phyloP scores from a whole-genome alignment of 202 grass and related monocot genomes.

The Dendrocalamus latiflorus region DNA sequence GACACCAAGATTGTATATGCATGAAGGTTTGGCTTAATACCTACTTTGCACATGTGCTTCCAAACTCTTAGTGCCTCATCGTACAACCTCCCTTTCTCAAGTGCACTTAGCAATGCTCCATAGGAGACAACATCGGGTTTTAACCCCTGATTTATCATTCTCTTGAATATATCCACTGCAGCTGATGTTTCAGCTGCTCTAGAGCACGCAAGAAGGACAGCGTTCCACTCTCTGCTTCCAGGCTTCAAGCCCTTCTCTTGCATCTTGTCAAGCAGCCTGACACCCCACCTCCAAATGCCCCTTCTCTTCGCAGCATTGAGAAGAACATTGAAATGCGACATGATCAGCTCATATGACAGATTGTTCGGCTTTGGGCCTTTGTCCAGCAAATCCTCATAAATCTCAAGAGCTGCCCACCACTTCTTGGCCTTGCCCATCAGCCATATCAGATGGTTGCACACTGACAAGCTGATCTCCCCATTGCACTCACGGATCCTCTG shows the following conservation, averaged over 20 bases:
- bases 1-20: conserved; percentile 79
- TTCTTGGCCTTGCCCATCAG: conserved; percentile 87
- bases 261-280: conserved; percentile 81
- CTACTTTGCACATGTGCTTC: conserved; percentile 79
- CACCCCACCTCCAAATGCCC: conserved; percentile 68
- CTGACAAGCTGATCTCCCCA: conserved; percentile 50
- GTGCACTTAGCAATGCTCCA: conserved; percentile 59
- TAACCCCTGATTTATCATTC: conserved; percentile 63
- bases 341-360: conserved; percentile 65
- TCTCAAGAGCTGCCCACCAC: conserved; percentile 89
- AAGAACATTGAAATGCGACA: conserved; percentile 73
- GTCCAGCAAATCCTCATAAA: conserved; percentile 82
- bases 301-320: conserved; percentile 66
- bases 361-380: conserved; percentile 73
- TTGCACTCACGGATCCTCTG: conserved; percentile 50
- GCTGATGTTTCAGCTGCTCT: conserved; percentile 66
- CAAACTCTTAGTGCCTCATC: conserved; percentile 68
- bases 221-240: conserved; percentile 74
- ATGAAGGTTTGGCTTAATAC: conserved; percentile 66
- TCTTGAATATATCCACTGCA: conserved; percentile 63
- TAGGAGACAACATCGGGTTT: conserved; percentile 71
- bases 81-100: conserved; percentile 72
- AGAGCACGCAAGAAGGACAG: conserved; percentile 72
- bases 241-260: conserved; percentile 70
- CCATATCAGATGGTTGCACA: conserved; percentile 90